phyloP scores from a whole-genome alignment of 2,329 filamentous ascomycete genomes.

The Gaeumannomyces sp. region DNA sequence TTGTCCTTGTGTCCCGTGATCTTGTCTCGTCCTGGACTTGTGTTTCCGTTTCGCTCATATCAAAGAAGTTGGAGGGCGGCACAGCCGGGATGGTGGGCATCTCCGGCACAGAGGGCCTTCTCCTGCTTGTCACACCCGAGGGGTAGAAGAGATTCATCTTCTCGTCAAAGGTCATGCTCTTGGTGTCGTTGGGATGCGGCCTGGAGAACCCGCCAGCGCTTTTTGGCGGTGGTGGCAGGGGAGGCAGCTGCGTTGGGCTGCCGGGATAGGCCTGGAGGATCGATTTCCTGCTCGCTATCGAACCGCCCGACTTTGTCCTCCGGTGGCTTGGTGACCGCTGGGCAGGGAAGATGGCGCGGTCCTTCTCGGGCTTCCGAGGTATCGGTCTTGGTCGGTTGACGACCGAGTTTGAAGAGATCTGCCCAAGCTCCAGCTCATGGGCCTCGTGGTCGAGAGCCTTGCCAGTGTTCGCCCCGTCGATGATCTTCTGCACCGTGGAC shows the following conservation, averaged over 20 bases:
- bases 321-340: slow-evolving; percentile 36
- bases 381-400: slow-evolving; percentile 52
- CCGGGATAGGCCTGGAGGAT: slow-evolving; percentile 37
- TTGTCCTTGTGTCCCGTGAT: slow-evolving; percentile 29
- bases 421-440: background rate
- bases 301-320: slow-evolving; percentile 44
- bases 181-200: slow-evolving; percentile 45
- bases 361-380: slow-evolving; percentile 39
- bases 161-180: slow-evolving; percentile 53
- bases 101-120: slow-evolving; percentile 38
- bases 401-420: slow-evolving; percentile 31
- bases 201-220: slow-evolving; percentile 27
- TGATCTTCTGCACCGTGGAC: slow-evolving; percentile 39
- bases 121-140: slow-evolving; percentile 23
- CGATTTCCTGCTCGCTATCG: slow-evolving; percentile 38
- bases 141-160: slow-evolving; percentile 49
- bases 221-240: slow-evolving; percentile 42
- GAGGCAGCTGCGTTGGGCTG: slow-evolving; percentile 44
- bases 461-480: slow-evolving; percentile 33
- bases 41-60: slow-evolving; percentile 7
- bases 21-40: slow-evolving; percentile 13
- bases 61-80: slow-evolving; percentile 17
- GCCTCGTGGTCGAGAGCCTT: slow-evolving; percentile 14
- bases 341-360: slow-evolving; percentile 41
- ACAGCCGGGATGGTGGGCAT: slow-evolving; percentile 36